Evolutionary conservation across 2,329 filamentous ascomycete genomes (phyloP).

Genomic region (Ilyonectria sp.): DNA sequence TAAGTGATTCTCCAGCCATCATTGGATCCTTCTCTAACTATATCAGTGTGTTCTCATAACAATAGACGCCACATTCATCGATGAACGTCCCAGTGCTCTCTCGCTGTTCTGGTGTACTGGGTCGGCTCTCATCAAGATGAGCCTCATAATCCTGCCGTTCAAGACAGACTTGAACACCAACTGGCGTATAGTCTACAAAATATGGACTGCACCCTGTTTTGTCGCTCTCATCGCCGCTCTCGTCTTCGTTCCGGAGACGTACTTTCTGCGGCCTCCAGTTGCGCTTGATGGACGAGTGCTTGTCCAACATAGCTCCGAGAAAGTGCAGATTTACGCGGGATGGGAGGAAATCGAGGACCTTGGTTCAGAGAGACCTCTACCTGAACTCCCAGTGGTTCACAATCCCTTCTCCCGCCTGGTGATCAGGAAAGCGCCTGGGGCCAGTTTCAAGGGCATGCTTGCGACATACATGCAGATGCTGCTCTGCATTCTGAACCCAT

Average conservation of each 20-base stretch:
- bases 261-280: constrained; percentile 37
- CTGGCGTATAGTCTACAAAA: constrained; percentile 32
- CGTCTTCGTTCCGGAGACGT: constrained; percentile 34
- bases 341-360: constrained; percentile 28
- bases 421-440: constrained; percentile 23
- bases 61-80: constrained; percentile 38
- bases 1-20: background rate
- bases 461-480: constrained; percentile 40
- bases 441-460: constrained; percentile 18
- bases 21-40: background rate
- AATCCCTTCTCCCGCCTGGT: constrained; percentile 21
- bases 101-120: constrained; percentile 34
- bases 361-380: constrained; percentile 19
- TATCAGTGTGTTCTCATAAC: constrained; percentile 25
- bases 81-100: constrained; percentile 34
- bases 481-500: constrained; percentile 37
- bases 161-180: background rate
- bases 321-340: constrained; percentile 25
- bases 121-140: constrained; percentile 28
- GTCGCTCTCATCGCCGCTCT: constrained; percentile 15
- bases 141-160: constrained; percentile 14
- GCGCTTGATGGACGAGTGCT: constrained; percentile 31
- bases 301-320: constrained; percentile 29
- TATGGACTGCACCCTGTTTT: constrained; percentile 21
- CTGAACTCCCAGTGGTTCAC: constrained; percentile 7